Percentiles rank a stretch among this genome's conserved stretches.
Evolutionary conservation across 768 basidiomycete genomes (phyloP).

Genomic region (Hypholoma fasciculare): DNA sequence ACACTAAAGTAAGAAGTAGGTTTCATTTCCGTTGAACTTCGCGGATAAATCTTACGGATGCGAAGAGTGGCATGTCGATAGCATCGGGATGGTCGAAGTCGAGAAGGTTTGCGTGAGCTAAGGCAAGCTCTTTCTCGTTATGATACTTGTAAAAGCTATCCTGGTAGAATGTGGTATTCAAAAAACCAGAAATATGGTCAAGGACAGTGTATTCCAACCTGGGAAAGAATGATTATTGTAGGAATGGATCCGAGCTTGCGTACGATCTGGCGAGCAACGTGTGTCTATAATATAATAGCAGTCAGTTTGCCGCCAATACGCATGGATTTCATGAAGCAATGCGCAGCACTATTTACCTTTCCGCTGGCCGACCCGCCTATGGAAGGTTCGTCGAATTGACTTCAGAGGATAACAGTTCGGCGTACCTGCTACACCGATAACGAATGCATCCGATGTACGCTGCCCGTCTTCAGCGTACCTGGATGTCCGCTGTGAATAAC

Average conservation of each 20-base stretch:
- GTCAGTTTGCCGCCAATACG: constrained; percentile 1
- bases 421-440: constrained; percentile 80
- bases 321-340: background rate
- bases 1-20: constrained; percentile 50
- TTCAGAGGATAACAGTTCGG: background rate
- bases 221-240: constrained; percentile 88
- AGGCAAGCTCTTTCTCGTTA: constrained; percentile 71
- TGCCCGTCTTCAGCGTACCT: constrained; percentile 83
- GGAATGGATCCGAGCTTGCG: constrained; percentile 81
- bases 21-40: background rate
- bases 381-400: constrained; percentile 1
- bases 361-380: constrained; percentile 85
- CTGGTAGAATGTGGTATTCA: constrained; percentile 32
- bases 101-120: constrained; percentile 79
- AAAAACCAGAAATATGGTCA: background rate
- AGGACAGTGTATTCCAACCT: constrained; percentile 40
- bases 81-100: constrained; percentile 94
- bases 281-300: constrained; percentile 56
- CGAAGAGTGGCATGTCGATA: constrained; percentile 88
- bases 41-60: constrained; percentile 52
- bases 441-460: constrained; percentile 73
- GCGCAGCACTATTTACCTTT: constrained; percentile 52
- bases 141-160: constrained; percentile 94
- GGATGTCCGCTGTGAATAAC: background rate
- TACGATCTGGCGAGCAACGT: constrained; percentile 83